These are phyloP conservation scores for Fusarium tuaranense DNA, from an alignment of 2,329 filamentous ascomycete genomes.

Conservation along the genomic window DNA sequence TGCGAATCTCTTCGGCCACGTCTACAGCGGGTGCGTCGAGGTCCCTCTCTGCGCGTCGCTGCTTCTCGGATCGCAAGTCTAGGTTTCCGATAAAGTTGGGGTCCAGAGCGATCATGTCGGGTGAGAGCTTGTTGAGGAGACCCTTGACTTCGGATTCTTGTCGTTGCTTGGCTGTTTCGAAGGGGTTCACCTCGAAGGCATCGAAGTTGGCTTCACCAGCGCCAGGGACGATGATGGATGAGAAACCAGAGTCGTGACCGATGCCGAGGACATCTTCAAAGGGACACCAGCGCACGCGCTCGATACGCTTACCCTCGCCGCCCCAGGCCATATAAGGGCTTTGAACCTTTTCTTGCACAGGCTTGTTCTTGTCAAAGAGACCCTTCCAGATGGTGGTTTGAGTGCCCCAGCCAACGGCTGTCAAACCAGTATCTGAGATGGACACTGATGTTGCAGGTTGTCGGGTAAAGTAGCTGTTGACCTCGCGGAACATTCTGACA, in stretches of 20 bases:
- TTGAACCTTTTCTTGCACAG: conserved; percentile 82
- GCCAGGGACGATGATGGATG: conserved; percentile 89
- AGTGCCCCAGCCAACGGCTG: conserved; percentile 92
- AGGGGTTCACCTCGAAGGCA: conserved; percentile 92
- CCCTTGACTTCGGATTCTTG: conserved; percentile 92
- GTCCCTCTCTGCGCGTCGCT: conserved; percentile 81
- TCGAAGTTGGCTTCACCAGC: conserved; percentile 98
- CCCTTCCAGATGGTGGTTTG: conserved; percentile 91
- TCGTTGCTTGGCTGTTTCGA: conserved; percentile 91
- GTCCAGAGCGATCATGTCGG: conserved; percentile 96
- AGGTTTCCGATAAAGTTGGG: conserved; percentile 92
- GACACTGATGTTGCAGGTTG: conserved; percentile 85
- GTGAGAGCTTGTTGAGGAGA: conserved; percentile 92
- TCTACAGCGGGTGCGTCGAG: conserved; percentile 74
- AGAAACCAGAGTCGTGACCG: conserved; percentile 87
- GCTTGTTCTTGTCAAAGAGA: conserved; percentile 79
- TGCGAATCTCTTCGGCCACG: conserved; percentile 73
- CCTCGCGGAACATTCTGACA: conserved; percentile 91
- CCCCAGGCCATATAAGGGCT: conserved; percentile 95
- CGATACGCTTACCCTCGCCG: conserved; percentile 83
- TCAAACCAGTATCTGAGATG: conserved; percentile 89
- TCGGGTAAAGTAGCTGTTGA: conserved; percentile 88
- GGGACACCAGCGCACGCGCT: conserved; percentile 90
- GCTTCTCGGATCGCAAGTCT: conserved; percentile 82
- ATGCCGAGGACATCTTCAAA: conserved; percentile 94